A percentile compares a stretch with the other conserved stretches of the same genome.
Conservation (phyloP, 305 asterid species). For the Solanum hybrid region DNA sequence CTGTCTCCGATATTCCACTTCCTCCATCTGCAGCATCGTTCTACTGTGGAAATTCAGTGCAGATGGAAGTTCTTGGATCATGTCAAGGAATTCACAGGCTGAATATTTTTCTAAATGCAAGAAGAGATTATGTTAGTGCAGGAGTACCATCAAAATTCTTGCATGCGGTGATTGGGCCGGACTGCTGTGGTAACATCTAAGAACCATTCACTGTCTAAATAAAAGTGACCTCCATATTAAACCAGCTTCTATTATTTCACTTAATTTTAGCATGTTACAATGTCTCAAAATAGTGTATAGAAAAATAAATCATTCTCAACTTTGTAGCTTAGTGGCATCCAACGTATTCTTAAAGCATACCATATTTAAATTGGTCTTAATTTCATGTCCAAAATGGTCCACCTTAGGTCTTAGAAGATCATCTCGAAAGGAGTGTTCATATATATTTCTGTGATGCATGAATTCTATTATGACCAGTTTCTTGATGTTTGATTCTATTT, state of each 20-base stretch:
- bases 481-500: not conserved
- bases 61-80: slow-evolving; percentile 41
- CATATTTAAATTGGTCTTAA: too few relatives aligned
- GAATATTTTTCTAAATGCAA: slow-evolving; percentile 53
- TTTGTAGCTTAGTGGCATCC: too few relatives aligned
- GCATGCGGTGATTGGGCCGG: slow-evolving; percentile 71
- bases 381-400: too few relatives aligned
- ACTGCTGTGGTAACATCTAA: slow-evolving; percentile 37
- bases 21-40: slow-evolving; percentile 74
- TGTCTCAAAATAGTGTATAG: not conserved
- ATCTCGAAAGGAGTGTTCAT: too few relatives aligned
- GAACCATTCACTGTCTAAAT: not conserved
- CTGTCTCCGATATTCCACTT: slow-evolving; percentile 39
- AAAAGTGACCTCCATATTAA: not conserved
- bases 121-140: slow-evolving; percentile 44
- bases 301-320: too few relatives aligned
- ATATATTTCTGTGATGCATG: not conserved
- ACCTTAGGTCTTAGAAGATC: too few relatives aligned
- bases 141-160: slow-evolving; percentile 73
- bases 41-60: slow-evolving; percentile 50
- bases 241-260: too few relatives aligned
- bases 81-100: slow-evolving; percentile 49
- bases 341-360: too few relatives aligned
- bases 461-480: not conserved
- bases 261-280: not conserved